These are phyloP conservation scores for Zymoseptoria passerinii DNA, from an alignment of 2,329 filamentous ascomycete genomes.

Conservation along the genomic window DNA sequence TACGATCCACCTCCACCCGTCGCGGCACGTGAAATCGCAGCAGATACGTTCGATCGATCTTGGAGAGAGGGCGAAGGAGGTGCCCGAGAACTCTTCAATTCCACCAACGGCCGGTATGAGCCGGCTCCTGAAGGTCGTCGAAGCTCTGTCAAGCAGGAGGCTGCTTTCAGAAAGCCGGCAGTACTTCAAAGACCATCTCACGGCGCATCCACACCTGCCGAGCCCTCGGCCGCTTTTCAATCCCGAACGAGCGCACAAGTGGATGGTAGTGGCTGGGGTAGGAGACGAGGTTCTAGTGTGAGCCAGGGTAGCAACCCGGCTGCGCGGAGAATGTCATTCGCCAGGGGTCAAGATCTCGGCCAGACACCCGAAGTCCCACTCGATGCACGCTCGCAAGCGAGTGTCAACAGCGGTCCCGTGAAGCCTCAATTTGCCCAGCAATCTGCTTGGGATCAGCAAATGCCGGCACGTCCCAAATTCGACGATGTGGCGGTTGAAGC, in stretches of 20 bases:
- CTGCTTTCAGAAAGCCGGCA: slow-evolving; percentile 61
- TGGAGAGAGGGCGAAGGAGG: slow-evolving; percentile 63
- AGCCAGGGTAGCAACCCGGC: slow-evolving; percentile 74
- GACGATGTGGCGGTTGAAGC: slow-evolving; percentile 1
- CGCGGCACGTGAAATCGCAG: slow-evolving; percentile 73
- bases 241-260: slow-evolving; percentile 61
- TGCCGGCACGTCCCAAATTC: slow-evolving; percentile 20
- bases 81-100: slow-evolving; percentile 80
- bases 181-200: slow-evolving; percentile 66
- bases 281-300: slow-evolving; percentile 72
- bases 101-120: slow-evolving; percentile 89
- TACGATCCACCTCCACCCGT: slow-evolving; percentile 48
- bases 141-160: slow-evolving; percentile 59
- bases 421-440: slow-evolving; percentile 23
- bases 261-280: slow-evolving; percentile 57
- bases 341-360: slow-evolving; percentile 36
- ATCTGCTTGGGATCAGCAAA: slow-evolving; percentile 28
- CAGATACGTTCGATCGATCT: slow-evolving; percentile 83
- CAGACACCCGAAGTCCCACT: slow-evolving; percentile 10
- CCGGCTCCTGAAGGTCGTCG: slow-evolving; percentile 70
- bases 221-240: slow-evolving; percentile 82
- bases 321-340: slow-evolving; percentile 52
- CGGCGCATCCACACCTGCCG: slow-evolving; percentile 58
- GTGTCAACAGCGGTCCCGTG: slow-evolving; percentile 10
- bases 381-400: slow-evolving; percentile 12